Base-by-base conservation (phyloP, 768 basidiomycete genomes). In the Nidularia pulvinata region DNA sequence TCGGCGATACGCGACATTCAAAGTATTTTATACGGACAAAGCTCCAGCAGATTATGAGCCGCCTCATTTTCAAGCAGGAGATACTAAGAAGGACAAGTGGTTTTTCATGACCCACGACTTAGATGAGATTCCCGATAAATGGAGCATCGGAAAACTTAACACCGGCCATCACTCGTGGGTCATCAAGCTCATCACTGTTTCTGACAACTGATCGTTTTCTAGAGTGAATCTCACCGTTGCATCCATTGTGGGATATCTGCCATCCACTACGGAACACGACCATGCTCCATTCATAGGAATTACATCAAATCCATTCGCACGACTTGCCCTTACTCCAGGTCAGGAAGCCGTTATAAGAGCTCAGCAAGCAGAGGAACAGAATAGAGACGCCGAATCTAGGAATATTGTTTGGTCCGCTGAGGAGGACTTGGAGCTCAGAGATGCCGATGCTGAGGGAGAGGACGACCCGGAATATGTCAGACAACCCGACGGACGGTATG, bases 1-100 rank as follows among this genome's bases (percentile, higher is more conserved):
- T 60, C 86, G 85, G 46, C 87, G 93, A 34, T 95, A 79, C 61
- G 90, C 92, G n/a, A 91, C 88, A 19, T 91, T 95, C 75, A 95
- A 95, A 65, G 69, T 92, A 9, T 92, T 88, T 64, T 95, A 93
- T 65, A 88, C 87, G 11, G 85, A 91, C 46, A 76, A 83, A 19
- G 86, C 91, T 10, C 93, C 93, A 0, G 72, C 77, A 7, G 86
- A 93, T 49, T 95, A 95, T 61, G 89, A 95, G 64, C 93, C 93
- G 5, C 89, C 89, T 0, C 74, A 86, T 65, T 94, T 94, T 62
- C 79, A 81, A 53, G 69, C 88, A 4, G 91, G 85, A 0, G 90
- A 94, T 61, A 70, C 72, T 5, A 76, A 85, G n/a, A 81, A 80
- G 56, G 85, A 92, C 64, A 88, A 75, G 54, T 92, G 88, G 84